Evolutionary conservation across 768 basidiomycete species (phyloP).

Genomic region (Tricholoma flavovirens): DNA sequence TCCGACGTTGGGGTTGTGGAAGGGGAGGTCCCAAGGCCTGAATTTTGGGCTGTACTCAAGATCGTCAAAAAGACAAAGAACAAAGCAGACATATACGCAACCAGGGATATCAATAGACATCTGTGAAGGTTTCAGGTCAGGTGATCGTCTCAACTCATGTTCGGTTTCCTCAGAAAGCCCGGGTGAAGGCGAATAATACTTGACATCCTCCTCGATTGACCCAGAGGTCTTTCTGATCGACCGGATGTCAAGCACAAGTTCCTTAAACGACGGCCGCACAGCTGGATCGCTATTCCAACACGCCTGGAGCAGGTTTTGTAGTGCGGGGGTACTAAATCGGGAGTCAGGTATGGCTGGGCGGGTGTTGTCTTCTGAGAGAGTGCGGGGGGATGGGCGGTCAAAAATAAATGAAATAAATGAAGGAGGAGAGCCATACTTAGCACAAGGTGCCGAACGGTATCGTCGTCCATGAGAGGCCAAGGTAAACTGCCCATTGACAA

Average conservation of each 20-base stretch:
- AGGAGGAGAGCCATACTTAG: constrained; percentile 28
- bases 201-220: neutral
- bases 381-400: too few relatives aligned
- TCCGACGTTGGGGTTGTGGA: constrained; percentile 4
- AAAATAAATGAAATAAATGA: constrained; percentile 8
- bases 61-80: neutral
- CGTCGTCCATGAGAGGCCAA: constrained; percentile 48
- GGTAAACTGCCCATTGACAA: constrained; percentile 57
- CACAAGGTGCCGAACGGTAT: constrained; percentile 45
- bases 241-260: constrained; percentile 41
- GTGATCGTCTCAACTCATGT: constrained; percentile 25
- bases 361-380: constrained; percentile 38
- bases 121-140: constrained; percentile 34
- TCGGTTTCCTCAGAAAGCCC: constrained; percentile 10
- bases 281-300: constrained; percentile 56
- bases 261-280: constrained; percentile 47
- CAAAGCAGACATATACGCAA: constrained; percentile 12
- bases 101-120: constrained; percentile 19
- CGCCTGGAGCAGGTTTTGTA: constrained; percentile 39
- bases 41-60: neutral
- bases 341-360: constrained; percentile 45
- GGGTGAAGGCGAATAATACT: constrained; percentile 9
- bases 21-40: constrained; percentile 7
- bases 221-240: constrained; percentile 37
- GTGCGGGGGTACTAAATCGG: constrained; percentile 25